Conservation (phyloP, 1,284 basidiomycete genomes). For the Cryptococcus sp. region DNA sequence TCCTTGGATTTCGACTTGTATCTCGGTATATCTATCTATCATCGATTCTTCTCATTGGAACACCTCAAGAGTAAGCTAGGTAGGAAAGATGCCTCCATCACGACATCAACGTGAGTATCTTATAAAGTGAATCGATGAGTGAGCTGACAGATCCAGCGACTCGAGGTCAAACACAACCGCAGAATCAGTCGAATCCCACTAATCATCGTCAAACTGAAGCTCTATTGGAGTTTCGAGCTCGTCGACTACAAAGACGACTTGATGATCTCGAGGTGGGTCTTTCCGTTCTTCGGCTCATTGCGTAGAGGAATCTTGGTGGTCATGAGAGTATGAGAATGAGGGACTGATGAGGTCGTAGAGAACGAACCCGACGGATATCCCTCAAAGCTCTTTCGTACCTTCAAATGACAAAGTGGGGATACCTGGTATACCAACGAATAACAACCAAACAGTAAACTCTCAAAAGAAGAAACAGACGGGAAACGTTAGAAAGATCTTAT, state of each 20-base stretch:
- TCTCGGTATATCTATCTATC: too few relatives aligned
- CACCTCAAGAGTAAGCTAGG: too few relatives aligned
- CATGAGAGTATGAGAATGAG: background rate
- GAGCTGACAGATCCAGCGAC: background rate
- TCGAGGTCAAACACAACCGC: background rate
- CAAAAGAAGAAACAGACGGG: slow-evolving; percentile 42
- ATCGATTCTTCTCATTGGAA: too few relatives aligned
- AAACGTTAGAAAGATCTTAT: slow-evolving; percentile 42
- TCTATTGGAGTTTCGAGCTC: slow-evolving; percentile 33
- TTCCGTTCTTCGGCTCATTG: background rate
- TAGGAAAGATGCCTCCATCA: background rate
- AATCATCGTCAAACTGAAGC: slow-evolving; percentile 15
- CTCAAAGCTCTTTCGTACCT: slow-evolving; percentile 35
- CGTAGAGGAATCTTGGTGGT: background rate
- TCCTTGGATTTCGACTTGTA: too few relatives aligned
- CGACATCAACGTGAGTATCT: background rate
- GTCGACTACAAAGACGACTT: slow-evolving; percentile 31
- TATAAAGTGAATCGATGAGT: background rate
- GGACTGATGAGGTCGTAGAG: slow-evolving; percentile 20
- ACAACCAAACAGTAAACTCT: background rate
- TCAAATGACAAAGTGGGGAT: background rate
- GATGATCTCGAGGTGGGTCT: slow-evolving; percentile 44
- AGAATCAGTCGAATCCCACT: background rate
- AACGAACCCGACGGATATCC: slow-evolving; percentile 46
- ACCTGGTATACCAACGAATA: background rate